phyloP scores from a whole-genome alignment of 2,329 filamentous ascomycete species.

The Exophiala xenobiotica region DNA sequence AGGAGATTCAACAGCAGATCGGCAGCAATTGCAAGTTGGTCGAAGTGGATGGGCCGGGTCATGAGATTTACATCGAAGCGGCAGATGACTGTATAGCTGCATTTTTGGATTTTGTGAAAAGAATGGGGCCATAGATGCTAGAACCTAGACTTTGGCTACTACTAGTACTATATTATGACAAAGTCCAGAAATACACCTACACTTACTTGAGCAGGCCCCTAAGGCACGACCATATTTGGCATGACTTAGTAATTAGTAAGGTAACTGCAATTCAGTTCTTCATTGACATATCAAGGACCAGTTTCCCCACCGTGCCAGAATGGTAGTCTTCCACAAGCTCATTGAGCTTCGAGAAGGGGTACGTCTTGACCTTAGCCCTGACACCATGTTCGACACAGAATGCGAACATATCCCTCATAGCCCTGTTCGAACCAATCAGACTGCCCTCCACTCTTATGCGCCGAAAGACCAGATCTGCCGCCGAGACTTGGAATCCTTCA shows the following conservation, averaged over 20 bases:
- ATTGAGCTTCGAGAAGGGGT: constrained; percentile 20
- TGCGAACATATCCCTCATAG: constrained; percentile 62
- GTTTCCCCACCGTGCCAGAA: constrained; percentile 19
- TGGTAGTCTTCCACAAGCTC: constrained; percentile 23
- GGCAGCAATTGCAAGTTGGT: neutral
- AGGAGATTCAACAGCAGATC: constrained; percentile 8
- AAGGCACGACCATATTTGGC: no score
- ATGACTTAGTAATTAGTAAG: no score
- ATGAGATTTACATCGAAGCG: constrained; percentile 18
- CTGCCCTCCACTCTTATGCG: constrained; percentile 42
- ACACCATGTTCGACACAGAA: constrained; percentile 43
- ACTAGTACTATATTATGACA: no score
- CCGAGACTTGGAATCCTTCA: constrained; percentile 11
- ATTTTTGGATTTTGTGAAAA: neutral
- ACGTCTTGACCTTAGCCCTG: constrained; percentile 11
- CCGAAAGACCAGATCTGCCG: constrained; percentile 32
- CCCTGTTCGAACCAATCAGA: constrained; percentile 47
- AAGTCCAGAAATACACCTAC: no score
- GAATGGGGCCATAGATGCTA: neutral
- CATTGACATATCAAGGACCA: constrained; percentile 4
- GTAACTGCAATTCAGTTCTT: neutral
- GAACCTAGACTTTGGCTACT: no score
- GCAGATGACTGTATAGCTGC: constrained; percentile 7
- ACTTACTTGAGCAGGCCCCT: no score
- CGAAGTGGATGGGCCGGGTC: constrained; percentile 10